Evolutionary conservation across 106 monocot genomes (phyloP), one percentile per base, ranked within the genome.

Genomic region (Cymbidium sinense): DNA sequence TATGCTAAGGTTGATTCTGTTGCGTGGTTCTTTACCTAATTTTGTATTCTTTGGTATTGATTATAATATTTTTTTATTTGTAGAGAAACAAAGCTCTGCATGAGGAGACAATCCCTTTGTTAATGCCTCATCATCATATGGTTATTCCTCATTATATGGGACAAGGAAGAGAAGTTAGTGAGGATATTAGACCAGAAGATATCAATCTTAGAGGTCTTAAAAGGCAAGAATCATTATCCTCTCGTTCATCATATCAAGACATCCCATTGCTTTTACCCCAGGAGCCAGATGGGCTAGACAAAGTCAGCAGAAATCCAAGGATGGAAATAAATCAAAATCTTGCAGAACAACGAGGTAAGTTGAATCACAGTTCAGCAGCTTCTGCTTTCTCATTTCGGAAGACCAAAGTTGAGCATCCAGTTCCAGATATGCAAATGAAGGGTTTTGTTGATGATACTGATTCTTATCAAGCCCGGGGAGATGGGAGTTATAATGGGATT

Each of bases 81-180:
- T 36, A 99, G 99, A 93, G 99, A 87, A 99, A 88, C 76, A 99
- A 95, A 89, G 99, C 99, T 74, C 86, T 89, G 79, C 83, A 99
- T 82, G 95, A 99, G 76, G 89, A 93, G 82, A 69, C 86, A 54
- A 99, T 99, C 75, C 99, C 99, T n/a, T 80, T 99, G 34, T 84
- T 99, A 70, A 93, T 99, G 89, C 99, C 99, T 43, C 99, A 99
- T 51, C 95, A 99, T 20, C 95, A 99, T 85, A 99, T 99, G 99
- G 99, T 99, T 50, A 99, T 99, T 81, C 99, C 99, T 70, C 99
- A 93, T 86, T 99, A 99, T 76, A 93, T 99, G 95, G 95, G 95
- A 43, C 86, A 73, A 81, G 79, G 37, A 70, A 85, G 77, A 67
- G 85, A 92, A 75, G 78, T 75, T 34, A 75, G 61, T 75, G 39